Evolutionary conservation across 1,284 basidiomycete species (phyloP), one percentile per base, ranked within the genome.

Genomic region (Mycena sp.): DNA sequence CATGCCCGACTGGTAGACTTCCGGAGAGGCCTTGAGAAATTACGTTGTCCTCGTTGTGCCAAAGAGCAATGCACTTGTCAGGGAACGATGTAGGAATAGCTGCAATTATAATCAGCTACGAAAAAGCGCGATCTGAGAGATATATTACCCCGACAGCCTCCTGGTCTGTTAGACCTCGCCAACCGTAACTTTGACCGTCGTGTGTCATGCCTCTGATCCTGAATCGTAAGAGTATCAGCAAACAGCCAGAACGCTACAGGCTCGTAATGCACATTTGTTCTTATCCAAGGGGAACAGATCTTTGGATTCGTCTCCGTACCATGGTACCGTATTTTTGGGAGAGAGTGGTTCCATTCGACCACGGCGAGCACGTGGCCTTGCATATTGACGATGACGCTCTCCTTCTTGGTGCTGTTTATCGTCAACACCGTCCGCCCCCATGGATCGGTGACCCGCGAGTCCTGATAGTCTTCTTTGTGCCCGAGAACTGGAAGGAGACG

Each of bases 381-480:
- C 61, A 58, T 54, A 19, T 63, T 63, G 17, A 38, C 16, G 6
- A 63, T 9, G 7, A 55, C 58, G 37, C 50, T 63, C 56, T 63
- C 56, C 44, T 58, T 58, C 29, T 63, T 63, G 1, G 56, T 58
- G 50, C 61, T 63, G 50, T 55, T 21, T 6, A 63, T 45, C 19
- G 50, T 52, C 16, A 58, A 23, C 45, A 63, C 61, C 6, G 55
- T 63, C 11, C 38, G 55, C 7, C 56, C 56, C 61, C 61, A 63
- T 11, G 49, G 44, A 25, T 63, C 61, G 17, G 56, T 58, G 28
- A 63, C 61, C 7, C 21, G 32, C 17, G 55, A 53, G 55, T 63
- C 61, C 61, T 55, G 50, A 63, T 63, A n/a, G 26, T 58, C 28
- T 43, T 28, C 50, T 58, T 63, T 12, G 45, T 51, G 28, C 61